phyloP scores from a whole-genome alignment of 768 basidiomycete species.

The Termitomyces sp. region DNA sequence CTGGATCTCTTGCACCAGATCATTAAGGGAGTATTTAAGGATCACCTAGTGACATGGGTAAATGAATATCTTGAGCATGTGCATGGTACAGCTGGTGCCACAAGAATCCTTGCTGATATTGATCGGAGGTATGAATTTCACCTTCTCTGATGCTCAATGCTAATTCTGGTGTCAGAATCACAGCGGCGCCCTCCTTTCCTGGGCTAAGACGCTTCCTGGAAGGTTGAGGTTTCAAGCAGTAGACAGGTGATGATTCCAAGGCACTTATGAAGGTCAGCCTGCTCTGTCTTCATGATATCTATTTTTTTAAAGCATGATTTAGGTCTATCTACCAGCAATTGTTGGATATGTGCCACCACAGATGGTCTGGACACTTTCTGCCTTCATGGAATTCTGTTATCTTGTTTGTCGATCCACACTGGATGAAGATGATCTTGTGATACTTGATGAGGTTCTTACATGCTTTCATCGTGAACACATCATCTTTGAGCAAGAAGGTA shows the following conservation, averaged over 20 bases:
- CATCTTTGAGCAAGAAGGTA: not conserved
- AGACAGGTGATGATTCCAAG: not conserved
- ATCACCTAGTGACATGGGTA: not conserved
- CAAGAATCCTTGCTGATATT: not conserved
- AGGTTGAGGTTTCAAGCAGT: not conserved
- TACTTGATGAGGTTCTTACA: too few relatives aligned
- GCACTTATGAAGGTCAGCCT: not conserved
- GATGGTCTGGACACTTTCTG: constrained; percentile 16
- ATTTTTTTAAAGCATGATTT: too few relatives aligned
- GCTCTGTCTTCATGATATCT: too few relatives aligned
- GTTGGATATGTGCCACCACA: constrained; percentile 21
- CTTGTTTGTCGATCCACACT: constrained; percentile 1
- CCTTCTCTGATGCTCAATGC: too few relatives aligned
- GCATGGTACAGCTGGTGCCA: not conserved
- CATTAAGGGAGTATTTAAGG: not conserved
- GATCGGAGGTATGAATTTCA: not conserved
- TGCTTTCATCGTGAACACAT: too few relatives aligned
- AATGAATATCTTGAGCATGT: not conserved
- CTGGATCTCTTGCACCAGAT: not conserved
- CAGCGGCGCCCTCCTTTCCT: not conserved
- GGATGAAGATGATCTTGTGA: not conserved
- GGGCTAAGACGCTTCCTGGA: not conserved
- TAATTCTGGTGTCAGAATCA: too few relatives aligned
- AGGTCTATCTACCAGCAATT: constrained; percentile 29
- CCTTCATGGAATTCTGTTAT: constrained; percentile 24